Conservation (phyloP, 2,329 filamentous ascomycete genomes). For the Trichoderma sp. region DNA sequence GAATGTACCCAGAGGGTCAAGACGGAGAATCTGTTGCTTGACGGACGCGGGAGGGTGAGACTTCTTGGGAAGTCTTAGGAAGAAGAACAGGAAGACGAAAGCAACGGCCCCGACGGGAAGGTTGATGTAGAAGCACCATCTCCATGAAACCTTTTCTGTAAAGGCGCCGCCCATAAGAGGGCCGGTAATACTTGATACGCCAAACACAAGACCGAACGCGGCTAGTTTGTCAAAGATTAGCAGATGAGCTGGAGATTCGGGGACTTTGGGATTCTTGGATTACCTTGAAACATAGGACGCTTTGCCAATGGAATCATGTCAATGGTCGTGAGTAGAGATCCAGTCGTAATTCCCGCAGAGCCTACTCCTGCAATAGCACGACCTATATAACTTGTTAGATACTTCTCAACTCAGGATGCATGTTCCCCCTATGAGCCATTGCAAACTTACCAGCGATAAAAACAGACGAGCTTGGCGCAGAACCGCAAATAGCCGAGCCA, state of each 20-base stretch:
- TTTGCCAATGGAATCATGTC: conserved; percentile 58
- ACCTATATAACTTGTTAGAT: not conserved
- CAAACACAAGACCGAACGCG: conserved; percentile 54
- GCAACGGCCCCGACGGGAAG: conserved; percentile 53
- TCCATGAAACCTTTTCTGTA: conserved; percentile 47
- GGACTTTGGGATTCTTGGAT: not conserved
- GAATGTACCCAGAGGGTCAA: conserved; percentile 58
- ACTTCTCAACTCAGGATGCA: not conserved
- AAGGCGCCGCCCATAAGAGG: conserved; percentile 55
- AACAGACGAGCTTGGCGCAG: conserved; percentile 49
- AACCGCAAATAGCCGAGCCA: conserved; percentile 53
- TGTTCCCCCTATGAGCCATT: too few relatives aligned
- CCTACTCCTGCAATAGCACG: conserved; percentile 56
- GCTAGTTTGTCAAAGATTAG: conserved; percentile 28
- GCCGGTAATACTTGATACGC: conserved; percentile 51
- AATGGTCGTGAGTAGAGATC: conserved; percentile 55
- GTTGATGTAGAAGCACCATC: conserved; percentile 60
- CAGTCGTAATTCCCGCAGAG: conserved; percentile 56
- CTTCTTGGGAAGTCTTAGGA: conserved; percentile 43
- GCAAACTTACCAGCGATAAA: conserved; percentile 48
- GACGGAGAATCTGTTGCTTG: conserved; percentile 45
- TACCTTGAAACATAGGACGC: conserved; percentile 55
- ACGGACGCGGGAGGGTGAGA: conserved; percentile 31
- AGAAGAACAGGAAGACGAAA: conserved; percentile 46
- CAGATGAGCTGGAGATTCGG: accelerated